A percentile compares a stretch with the other conserved stretches of the same genome.
These are phyloP conservation scores for Plasmodium fragile DNA, from an alignment of 169 alveolate species.

Conservation along the genomic window DNA sequence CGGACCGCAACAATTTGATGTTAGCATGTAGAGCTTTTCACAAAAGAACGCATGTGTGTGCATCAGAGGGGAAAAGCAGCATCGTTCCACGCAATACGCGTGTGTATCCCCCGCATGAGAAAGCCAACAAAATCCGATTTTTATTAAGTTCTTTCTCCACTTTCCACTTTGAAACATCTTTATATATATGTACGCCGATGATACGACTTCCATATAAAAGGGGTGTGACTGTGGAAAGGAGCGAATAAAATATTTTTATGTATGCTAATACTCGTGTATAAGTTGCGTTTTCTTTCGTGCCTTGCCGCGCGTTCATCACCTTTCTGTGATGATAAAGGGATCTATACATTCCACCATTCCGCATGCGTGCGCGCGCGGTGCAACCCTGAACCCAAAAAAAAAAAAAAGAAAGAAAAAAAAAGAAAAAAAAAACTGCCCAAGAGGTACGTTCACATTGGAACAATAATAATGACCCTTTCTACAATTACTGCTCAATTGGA, in stretches of 20 bases:
- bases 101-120: not conserved
- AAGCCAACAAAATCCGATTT: not conserved
- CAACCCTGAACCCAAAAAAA: too few species aligned
- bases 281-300: not conserved
- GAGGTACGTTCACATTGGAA: not conserved
- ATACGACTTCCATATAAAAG: not conserved
- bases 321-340: not conserved
- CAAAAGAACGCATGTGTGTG: not conserved
- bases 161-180: not conserved
- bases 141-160: not conserved
- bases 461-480: not conserved
- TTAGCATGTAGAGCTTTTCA: not conserved
- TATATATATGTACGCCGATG: not conserved
- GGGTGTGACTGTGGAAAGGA: not conserved
- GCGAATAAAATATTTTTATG: not conserved
- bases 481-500: not conserved
- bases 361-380: not conserved
- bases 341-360: not conserved
- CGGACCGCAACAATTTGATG: not conserved
- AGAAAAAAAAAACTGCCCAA: not conserved
- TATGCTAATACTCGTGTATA: not conserved
- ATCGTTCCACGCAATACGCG: not conserved
- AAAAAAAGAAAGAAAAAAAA: too few species aligned
- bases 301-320: not conserved
- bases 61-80: not conserved